Evolutionary conservation across 2,329 filamentous ascomycete genomes (phyloP), one percentile per base, ranked within the genome.

Genomic region (Karstenula rhodostoma): DNA sequence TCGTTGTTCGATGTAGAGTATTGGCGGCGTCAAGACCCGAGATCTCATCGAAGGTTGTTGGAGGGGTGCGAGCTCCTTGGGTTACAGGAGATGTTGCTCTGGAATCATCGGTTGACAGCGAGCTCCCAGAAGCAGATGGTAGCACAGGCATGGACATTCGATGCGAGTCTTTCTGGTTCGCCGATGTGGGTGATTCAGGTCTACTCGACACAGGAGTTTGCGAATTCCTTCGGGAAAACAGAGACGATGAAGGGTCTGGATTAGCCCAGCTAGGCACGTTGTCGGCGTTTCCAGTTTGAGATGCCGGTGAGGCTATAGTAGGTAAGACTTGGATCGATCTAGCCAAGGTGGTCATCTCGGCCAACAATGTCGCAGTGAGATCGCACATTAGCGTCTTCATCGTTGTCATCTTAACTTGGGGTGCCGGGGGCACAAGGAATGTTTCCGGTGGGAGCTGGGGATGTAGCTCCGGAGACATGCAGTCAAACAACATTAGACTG

Each of bases 91-190:
- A 74, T 42, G 68, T 58, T 43, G 70, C 60, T 57, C 71, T 68
- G 13, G 71, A 61, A 50, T 74, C 71, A 22, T 76, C 75, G 19
- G 60, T 58, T 4, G 64, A 61, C 23, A 72, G 48, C 3, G 70
- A 61, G 13, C 61, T 62, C 50, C 71, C 70, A 2, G 73, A 67
- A 13, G 67, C 61, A 7, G 74, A 85, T 78, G 67, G 86, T 29
- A 84, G 82, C 22, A 86, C 85, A 15, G 91, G 92, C 89, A 94
- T 91, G 1, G 92, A 94, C 90, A 94, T 93, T 63, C 92, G 89
- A 60, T 86, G 83, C 47, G 88, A 82, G 52, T 84, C 81, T 68
- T 86, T 87, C 72, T 92, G 90, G 43, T 80, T 72, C 22, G 78
- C 73, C 22, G 72, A 65, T 2, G 66, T 47, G 3, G 78, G 77